Percentiles rank a stretch among this genome's conserved stretches.
These are phyloP conservation scores for Hypoxylon sp. DNA, from an alignment of 2,329 filamentous ascomycete genomes.

Conservation along the genomic window DNA sequence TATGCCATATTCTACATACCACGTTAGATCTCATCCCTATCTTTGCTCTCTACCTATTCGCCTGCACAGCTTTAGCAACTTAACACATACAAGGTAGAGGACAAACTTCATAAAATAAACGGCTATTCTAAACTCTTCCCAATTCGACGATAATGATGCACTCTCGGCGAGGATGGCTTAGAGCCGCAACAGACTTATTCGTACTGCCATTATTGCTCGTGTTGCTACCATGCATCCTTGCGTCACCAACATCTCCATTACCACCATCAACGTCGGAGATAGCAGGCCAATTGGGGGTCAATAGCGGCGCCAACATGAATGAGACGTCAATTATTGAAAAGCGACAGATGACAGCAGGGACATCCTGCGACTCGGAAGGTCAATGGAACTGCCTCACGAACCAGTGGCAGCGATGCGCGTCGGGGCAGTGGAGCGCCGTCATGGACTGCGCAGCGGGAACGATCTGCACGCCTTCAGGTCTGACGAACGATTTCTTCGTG, in stretches of 20 bases:
- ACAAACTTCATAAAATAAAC: neutral
- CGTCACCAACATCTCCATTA: slow-evolving; percentile 3
- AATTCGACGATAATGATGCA: neutral
- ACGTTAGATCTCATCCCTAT: neutral
- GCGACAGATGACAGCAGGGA: slow-evolving; percentile 52
- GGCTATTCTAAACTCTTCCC: neutral
- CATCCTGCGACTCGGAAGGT: slow-evolving; percentile 63
- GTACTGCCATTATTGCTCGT: slow-evolving; percentile 5
- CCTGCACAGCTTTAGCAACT: too few species aligned
- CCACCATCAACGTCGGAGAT: neutral
- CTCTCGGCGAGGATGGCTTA: neutral
- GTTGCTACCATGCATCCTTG: neutral
- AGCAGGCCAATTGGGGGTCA: neutral
- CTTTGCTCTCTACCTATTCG: neutral
- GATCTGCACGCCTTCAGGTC: slow-evolving; percentile 61
- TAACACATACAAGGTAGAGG: neutral
- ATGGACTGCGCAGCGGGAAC: slow-evolving; percentile 63
- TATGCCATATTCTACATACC: neutral
- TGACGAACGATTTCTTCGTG: slow-evolving; percentile 57
- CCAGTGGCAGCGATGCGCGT: slow-evolving; percentile 66
- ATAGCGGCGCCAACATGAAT: neutral
- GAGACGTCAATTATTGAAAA: neutral
- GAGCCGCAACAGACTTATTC: neutral
- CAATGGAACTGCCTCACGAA: slow-evolving; percentile 68
- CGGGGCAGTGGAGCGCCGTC: slow-evolving; percentile 63